These are phyloP conservation scores for Nicotiana knightiana DNA, from an alignment of 257 asterid genomes.

Conservation along the genomic window DNA sequence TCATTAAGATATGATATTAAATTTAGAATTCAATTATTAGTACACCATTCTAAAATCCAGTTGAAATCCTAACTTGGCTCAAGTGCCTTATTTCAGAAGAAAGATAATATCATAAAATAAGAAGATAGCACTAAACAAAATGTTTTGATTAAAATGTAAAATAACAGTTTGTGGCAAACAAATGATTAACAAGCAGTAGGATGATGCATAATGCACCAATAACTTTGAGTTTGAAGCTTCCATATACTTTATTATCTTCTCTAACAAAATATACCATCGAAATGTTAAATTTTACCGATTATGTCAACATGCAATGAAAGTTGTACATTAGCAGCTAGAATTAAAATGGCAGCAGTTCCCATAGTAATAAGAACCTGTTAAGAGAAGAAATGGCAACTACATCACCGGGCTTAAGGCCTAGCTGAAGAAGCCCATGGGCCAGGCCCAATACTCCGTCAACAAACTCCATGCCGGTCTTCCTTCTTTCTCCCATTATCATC, in stretches of 20 bases:
- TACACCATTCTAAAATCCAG: too few relatives aligned
- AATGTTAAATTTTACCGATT: background rate
- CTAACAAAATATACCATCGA: background rate
- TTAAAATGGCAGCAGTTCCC: background rate
- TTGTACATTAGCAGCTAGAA: background rate
- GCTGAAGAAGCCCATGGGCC: constrained; percentile 50
- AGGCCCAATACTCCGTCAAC: constrained; percentile 50
- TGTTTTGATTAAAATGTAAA: background rate
- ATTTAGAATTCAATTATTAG: too few relatives aligned
- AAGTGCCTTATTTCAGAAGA: background rate
- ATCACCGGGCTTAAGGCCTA: constrained; percentile 75
- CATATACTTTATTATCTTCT: background rate
- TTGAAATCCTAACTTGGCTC: too few relatives aligned
- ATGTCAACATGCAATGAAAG: background rate
- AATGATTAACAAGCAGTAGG: background rate
- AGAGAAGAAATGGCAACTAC: constrained; percentile 85
- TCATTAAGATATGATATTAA: too few relatives aligned
- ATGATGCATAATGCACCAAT: background rate
- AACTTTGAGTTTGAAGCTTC: background rate
- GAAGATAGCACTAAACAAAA: background rate
- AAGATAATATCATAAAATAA: background rate
- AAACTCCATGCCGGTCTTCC: constrained; percentile 70
- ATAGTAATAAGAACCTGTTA: constrained; percentile 44
- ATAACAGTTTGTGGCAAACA: background rate
- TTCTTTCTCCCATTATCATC: constrained; percentile 37